Evolutionary conservation across 2,329 filamentous ascomycete genomes (phyloP).

Genomic region (Aspergillus sp.): DNA sequence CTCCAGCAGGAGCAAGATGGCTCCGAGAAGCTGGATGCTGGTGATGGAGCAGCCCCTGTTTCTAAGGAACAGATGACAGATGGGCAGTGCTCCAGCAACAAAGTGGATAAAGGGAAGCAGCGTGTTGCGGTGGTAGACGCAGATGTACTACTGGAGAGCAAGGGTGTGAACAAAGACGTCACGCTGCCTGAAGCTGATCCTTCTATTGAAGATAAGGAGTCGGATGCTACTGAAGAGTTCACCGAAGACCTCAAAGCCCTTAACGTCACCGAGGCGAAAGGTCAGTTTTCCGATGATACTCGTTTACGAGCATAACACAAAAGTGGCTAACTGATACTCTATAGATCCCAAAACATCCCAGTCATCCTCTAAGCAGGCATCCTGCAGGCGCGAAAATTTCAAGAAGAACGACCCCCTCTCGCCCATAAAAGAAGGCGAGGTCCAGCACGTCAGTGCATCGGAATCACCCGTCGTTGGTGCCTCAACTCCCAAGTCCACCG

Average conservation of each 20-base stretch:
- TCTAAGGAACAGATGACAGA: background rate
- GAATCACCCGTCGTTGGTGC: constrained; percentile 1
- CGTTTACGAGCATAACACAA: background rate
- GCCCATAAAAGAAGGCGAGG: constrained; percentile 11
- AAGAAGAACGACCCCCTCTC: constrained; percentile 12
- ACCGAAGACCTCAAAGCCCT: background rate
- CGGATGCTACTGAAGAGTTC: background rate
- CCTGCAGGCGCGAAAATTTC: background rate
- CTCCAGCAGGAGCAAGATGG: background rate
- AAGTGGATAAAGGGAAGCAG: background rate
- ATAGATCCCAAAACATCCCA: background rate
- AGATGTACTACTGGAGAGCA: background rate
- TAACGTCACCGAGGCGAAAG: background rate
- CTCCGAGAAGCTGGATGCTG: background rate
- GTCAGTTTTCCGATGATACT: background rate
- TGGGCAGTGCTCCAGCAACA: background rate
- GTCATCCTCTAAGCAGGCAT: background rate
- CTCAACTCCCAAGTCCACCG: constrained; percentile 13
- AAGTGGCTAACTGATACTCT: background rate
- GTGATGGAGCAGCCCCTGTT: background rate
- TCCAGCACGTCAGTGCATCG: background rate
- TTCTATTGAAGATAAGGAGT: background rate
- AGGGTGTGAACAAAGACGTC: background rate
- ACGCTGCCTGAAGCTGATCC: background rate
- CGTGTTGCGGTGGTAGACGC: background rate